Base-by-base conservation (phyloP, 495 filamentous ascomycete genomes). In the Aspergillus biplanus region DNA sequence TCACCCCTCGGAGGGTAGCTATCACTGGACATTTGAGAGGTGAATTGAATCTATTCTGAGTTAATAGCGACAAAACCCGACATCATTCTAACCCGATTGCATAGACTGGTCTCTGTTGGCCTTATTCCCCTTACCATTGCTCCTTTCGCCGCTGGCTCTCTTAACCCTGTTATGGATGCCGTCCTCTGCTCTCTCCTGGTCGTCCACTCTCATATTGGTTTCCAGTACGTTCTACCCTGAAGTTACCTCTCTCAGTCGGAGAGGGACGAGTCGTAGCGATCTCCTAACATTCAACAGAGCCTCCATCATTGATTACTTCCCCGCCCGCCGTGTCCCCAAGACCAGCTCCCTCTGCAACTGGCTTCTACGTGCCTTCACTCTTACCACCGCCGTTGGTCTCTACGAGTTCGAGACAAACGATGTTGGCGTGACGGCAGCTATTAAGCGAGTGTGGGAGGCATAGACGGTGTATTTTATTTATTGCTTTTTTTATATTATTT, bases 351-450 rank as follows among this genome's bases (percentile, higher is more conserved):
- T 42, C 82, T 89, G 73, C 21, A 83, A 82, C 73, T 98, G 92
- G 93, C 81, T 82, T 34, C 86, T 97, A 53, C 91, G 91, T 69
- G 83, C 81, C 57, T 87, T 86, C 66, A 96, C 96, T 39, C 78
- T 91, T 56, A 78, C 90, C 55, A 94, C 95, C 44, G 92, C 89
- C 32, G 80, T 96, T 66, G 94, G 93, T 53, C 83, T 97, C 61
- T 99, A 98, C 79, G 93, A 97, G 81, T 97, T 98, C 73, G 93
- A 99, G 87, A 99, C 95, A n/a, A 97, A 97, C 73, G 95, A 99
- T 69, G 92, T 99, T 44, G 95, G 95, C 57, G 71, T 99, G 60
- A 97, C 92, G 15, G 93, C 96, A 83, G 88, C 89, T 33, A 81
- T 96, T 63, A 92, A 89, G 84, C 85, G 90, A 65, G 81, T 96